Evolutionary conservation across 2,329 filamentous ascomycete genomes (phyloP).

Genomic region (Colletotrichum cuscutae): DNA sequence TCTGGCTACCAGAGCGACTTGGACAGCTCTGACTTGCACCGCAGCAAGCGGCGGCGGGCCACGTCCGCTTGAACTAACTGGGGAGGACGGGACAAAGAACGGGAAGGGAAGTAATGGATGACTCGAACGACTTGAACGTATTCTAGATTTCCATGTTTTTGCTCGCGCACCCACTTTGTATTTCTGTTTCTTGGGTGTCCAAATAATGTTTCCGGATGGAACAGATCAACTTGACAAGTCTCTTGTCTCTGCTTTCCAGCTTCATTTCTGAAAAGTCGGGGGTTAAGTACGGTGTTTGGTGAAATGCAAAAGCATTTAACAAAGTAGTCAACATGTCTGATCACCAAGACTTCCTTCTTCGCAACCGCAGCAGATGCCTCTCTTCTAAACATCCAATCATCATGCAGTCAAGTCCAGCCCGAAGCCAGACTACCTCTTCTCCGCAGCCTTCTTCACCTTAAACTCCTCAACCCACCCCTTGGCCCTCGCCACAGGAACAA

Average conservation of each 20-base stretch:
- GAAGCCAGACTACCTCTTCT: constrained; percentile 43
- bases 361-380: neutral
- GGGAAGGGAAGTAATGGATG: neutral
- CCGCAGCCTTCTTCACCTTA: constrained; percentile 76
- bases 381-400: no score
- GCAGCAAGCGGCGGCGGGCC: constrained; percentile 53
- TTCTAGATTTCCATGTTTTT: constrained; percentile 19
- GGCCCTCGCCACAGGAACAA: constrained; percentile 79
- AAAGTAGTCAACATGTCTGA: neutral
- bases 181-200: constrained; percentile 22
- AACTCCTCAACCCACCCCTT: constrained; percentile 85
- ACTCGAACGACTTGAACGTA: neutral
- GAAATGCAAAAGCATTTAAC: neutral
- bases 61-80: constrained; percentile 47
- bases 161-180: constrained; percentile 22
- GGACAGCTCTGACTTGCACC: constrained; percentile 40
- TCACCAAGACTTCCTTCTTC: constrained; percentile 15
- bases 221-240: neutral
- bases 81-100: neutral
- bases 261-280: neutral
- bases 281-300: neutral
- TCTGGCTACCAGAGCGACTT: constrained; percentile 32
- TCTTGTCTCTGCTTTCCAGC: neutral
- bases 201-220: constrained; percentile 4
- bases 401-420: neutral